These are phyloP conservation scores for Circinella minor DNA, from an alignment of 371 early-diverging fungal species.

Conservation along the genomic window DNA sequence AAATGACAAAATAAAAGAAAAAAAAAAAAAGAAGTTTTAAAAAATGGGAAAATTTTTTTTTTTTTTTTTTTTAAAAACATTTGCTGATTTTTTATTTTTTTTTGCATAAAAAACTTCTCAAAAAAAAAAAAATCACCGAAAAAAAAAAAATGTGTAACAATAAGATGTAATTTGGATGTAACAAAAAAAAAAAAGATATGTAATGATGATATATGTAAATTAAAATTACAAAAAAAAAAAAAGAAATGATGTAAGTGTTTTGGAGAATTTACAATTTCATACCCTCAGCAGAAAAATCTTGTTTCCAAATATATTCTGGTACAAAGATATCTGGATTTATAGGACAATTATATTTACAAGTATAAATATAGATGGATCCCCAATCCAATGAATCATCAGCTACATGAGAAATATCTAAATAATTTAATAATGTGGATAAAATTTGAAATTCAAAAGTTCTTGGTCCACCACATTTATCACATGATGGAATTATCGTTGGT, in stretches of 20 bases:
- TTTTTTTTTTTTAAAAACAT: too few relatives aligned
- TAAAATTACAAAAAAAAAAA: background rate
- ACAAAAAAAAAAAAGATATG: background rate
- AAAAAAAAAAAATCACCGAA: too few relatives aligned
- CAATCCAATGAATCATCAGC: conserved; percentile 85
- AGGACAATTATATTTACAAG: conserved; percentile 87
- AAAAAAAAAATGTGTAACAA: too few relatives aligned
- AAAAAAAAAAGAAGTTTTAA: background rate
- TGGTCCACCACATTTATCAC: conserved; percentile 75
- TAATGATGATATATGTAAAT: background rate
- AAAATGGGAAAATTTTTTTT: background rate
- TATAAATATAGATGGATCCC: conserved; percentile 88
- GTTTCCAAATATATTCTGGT: conserved; percentile 71
- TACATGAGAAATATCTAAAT: conserved; percentile 77
- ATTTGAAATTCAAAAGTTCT: conserved; percentile 95
- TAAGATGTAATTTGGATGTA: too few relatives aligned
- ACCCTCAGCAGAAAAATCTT: conserved; percentile 75
- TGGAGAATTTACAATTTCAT: conserved; percentile 46
- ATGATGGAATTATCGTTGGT: conserved; percentile 72
- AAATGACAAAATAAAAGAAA: too few relatives aligned
- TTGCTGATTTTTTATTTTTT: too few relatives aligned
- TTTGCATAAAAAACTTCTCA: too few relatives aligned
- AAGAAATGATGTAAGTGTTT: background rate
- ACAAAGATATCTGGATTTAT: conserved; percentile 55
- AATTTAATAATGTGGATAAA: conserved; percentile 75